Evolutionary conservation across 2,329 filamentous ascomycete species (phyloP), one percentile per base, ranked within the genome.

Genomic region (Pezizomycotina sp.): DNA sequence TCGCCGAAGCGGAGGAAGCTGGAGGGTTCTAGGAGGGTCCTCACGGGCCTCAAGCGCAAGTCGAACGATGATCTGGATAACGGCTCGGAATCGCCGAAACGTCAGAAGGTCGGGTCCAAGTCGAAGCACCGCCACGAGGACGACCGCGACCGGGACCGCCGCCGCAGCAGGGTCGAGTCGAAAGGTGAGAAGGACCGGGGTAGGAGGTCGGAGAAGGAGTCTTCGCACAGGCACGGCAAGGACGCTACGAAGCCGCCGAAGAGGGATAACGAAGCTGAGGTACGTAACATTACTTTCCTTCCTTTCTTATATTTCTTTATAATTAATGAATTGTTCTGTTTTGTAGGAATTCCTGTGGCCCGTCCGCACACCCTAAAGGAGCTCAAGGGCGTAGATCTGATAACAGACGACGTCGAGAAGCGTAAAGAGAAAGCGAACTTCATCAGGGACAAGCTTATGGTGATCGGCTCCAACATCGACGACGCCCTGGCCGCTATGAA

Each of bases 71-170:
- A 35, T 15, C 16, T 34, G 5, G 23, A 31, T 4, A 38, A 44
- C 10, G 42, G 42, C 21, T 38, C 21, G 6, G 37, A 34, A 12
- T 34, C 29, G 15, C 38, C 25, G 2, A 38, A 38, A 23, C 36
- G 42, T 19, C 34, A 33, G 27, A 4, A 5, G 15, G 3, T 15
- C 16, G 3, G 20, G 12, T 30, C 57, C 12, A 69, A 67, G 55
- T 61, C 23, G 12, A 42, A 50, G 27, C 50, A 52, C 13, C 38
- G 48, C 25, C 36, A 47, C 20, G 54, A 68, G 43, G 47, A 55
- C 4, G 55, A 53, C 34, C 63, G 64, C 39, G 58, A 62, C 45
- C 59, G 61, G 23, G 63, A 65, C 12, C 60, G 64, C 25, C 62
- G 67, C 13, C 56, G 60, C n/a, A n/a, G n/a, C n/a, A n/a, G n/a